Evolutionary conservation across 179 eudicot species (phyloP), one percentile per base, ranked within the genome.

Genomic region (Silene vulgaris): DNA sequence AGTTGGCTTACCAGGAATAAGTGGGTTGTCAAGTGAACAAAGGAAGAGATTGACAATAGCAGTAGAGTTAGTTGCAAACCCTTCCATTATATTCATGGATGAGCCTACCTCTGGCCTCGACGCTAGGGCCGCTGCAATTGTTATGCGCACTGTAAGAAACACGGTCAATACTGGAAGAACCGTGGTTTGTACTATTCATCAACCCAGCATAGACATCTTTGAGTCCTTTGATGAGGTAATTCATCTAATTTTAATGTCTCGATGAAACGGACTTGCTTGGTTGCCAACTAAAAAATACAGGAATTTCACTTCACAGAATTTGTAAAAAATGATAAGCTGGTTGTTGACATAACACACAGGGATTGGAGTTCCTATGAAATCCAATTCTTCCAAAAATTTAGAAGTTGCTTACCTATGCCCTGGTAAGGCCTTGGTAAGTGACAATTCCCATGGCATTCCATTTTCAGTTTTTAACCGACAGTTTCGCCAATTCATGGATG

Each of bases 101-200:
- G 93, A 91, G 73, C 97, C 93, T 2, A 91, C 97, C 48, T 90
- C 97, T 1, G 96, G 97, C 1, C 91, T 91, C 63, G 97, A 91
- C 83, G 95, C 95, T 23, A 80, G 97, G 81, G 97, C 95, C 65
- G 97, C 95, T 16, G 93, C 97, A 5, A 89, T 89, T 72, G 96
- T 92, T 4, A 90, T 92, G 96, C 83, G 93, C 14, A 82, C 93
- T 1, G 89, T 90, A 40, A 86, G 90, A 72, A 92, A 88, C 65
- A 92, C 89, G 0, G 93, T 85, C 5, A 84, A 91, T 48, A 91
- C 95, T 4, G 91, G 92, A 23, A 77, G 97, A 80, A 90, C 97
- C 8, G 89, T 91, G 48, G 92, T 91, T n/a, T 91, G 97, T 80
- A 88, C 97, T 13, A 91, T 91, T 76, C 97, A 91, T 82, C 95